Percentiles rank a stretch among this genome's conserved stretches.
Evolutionary conservation across 345 rosid genomes (phyloP).

Genomic region (Kandelia obovata): DNA sequence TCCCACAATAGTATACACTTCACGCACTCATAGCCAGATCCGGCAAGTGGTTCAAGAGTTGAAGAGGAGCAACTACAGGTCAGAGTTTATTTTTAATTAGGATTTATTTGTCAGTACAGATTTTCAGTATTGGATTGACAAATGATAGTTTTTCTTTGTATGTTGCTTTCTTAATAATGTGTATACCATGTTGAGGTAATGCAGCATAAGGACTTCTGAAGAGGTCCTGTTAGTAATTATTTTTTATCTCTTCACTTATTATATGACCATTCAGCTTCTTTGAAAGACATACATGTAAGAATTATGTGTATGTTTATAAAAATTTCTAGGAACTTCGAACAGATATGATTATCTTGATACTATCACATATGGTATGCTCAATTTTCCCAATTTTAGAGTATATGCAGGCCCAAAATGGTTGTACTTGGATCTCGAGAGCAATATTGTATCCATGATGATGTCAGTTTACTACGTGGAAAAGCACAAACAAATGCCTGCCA

Average conservation of each 20-base stretch:
- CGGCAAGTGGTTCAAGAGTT: constrained; percentile 89
- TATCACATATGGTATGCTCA: background rate
- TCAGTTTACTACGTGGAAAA: constrained; percentile 77
- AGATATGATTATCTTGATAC: background rate
- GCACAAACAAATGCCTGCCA: constrained; percentile 85
- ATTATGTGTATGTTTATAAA: background rate
- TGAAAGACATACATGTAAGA: background rate
- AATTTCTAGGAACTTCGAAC: background rate
- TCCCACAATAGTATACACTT: constrained; percentile 80
- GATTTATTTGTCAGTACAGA: constrained; percentile 8
- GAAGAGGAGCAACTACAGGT: constrained; percentile 89
- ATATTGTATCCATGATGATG: constrained; percentile 80
- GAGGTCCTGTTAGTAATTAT: background rate
- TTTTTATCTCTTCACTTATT: background rate
- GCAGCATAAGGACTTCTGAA: too few relatives aligned
- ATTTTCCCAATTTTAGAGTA: constrained; percentile 15
- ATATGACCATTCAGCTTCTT: background rate
- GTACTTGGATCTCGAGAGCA: constrained; percentile 92
- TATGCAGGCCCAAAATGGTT: constrained; percentile 88
- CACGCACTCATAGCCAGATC: constrained; percentile 96
- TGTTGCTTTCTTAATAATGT: background rate
- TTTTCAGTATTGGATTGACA: background rate
- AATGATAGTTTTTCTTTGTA: background rate
- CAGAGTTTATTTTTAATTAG: constrained; percentile 10
- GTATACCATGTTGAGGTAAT: too few relatives aligned